phyloP scores from a whole-genome alignment of 192 early-diverging fungal genomes.

The Allomyces macrogynus region DNA sequence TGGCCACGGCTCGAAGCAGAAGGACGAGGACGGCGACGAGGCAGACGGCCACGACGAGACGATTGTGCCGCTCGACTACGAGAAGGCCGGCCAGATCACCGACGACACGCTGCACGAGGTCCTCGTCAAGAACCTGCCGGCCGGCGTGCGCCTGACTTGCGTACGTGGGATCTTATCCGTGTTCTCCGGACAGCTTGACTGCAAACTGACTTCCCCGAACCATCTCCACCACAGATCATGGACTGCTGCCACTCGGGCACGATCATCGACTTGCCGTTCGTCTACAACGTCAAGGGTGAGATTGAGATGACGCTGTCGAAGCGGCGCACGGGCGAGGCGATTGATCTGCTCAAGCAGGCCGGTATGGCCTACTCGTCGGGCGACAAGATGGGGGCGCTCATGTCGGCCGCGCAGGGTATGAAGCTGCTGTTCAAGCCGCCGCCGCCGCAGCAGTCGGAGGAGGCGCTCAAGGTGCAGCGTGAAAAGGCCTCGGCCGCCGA shows the following conservation, averaged over 20 bases:
- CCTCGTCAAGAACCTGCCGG: constrained; percentile 39
- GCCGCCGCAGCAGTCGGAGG: constrained; percentile 10
- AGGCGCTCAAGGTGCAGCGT: constrained; percentile 6
- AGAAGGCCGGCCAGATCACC: constrained; percentile 35
- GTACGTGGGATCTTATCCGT: no score
- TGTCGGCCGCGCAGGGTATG: background rate
- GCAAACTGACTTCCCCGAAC: no score
- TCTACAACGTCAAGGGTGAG: constrained; percentile 23
- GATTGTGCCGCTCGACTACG: constrained; percentile 47
- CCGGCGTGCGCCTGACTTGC: constrained; percentile 40
- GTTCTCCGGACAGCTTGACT: no score
- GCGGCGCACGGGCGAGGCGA: constrained; percentile 11
- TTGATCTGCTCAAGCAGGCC: constrained; percentile 3
- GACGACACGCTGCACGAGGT: constrained; percentile 48
- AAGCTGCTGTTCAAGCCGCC: background rate
- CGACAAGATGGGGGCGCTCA: background rate
- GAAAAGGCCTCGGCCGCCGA: constrained; percentile 27
- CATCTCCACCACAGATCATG: constrained; percentile 41
- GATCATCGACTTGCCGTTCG: constrained; percentile 37
- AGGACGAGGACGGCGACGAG: constrained; percentile 21
- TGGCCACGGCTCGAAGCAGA: constrained; percentile 40
- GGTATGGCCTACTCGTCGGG: constrained; percentile 1
- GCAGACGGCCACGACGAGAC: constrained; percentile 44
- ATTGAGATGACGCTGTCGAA: constrained; percentile 4
- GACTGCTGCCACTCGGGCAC: constrained; percentile 53